Percentiles rank a stretch among this genome's conserved stretches.
phyloP scores from a whole-genome alignment of 139 green algal species.

The Coccomyxa sp. region DNA sequence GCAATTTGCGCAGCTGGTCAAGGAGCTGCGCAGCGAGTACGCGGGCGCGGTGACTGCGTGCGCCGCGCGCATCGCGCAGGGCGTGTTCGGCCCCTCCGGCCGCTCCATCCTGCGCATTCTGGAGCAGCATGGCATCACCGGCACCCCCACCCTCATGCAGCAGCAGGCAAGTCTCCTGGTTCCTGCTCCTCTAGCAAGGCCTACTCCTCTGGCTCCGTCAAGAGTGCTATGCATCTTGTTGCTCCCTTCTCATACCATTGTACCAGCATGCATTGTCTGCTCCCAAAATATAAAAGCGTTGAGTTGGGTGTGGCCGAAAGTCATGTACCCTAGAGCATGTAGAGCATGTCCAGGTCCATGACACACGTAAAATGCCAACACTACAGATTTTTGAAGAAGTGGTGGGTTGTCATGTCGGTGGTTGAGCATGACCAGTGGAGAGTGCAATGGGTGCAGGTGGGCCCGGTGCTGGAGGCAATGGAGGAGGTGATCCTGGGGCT shows the following conservation, averaged over 20 bases:
- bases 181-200: background rate
- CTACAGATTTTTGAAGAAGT: too few species aligned
- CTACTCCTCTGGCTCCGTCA: background rate
- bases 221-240: background rate
- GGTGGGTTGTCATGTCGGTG: background rate
- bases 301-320: too few species aligned
- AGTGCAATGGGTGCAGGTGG: constrained; percentile 2
- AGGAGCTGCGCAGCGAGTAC: constrained; percentile 58
- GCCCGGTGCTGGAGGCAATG: constrained; percentile 34
- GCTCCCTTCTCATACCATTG: background rate
- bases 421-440: background rate
- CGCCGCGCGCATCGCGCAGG: constrained; percentile 35
- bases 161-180: constrained; percentile 8
- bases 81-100: constrained; percentile 15
- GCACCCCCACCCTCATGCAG: constrained; percentile 19
- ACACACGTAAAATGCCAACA: background rate
- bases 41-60: constrained; percentile 40
- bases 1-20: constrained; percentile 58
- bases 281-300: too few species aligned
- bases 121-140: constrained; percentile 31
- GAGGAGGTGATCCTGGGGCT: constrained; percentile 39
- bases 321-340: too few species aligned
- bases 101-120: constrained; percentile 29
- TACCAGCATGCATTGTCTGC: too few species aligned
- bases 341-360: too few species aligned